Evolutionary conservation across 768 basidiomycete genomes (phyloP).

Genomic region (Amanita pallidorosea): DNA sequence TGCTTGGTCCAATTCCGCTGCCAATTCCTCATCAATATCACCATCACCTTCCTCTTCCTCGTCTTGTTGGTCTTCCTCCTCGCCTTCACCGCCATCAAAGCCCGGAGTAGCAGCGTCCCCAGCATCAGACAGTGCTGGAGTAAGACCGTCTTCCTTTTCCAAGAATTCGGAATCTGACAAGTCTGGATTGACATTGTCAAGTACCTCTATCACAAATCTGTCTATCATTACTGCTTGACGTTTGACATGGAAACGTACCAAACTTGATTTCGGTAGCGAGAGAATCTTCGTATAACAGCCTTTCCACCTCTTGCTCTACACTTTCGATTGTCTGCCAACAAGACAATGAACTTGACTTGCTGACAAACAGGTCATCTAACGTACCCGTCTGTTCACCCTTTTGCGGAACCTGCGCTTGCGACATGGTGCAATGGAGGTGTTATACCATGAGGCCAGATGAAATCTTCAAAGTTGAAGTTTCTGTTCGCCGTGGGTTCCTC

Average conservation of each 20-base stretch:
- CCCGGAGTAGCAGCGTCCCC: slow-evolving; percentile 57
- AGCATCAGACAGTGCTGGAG: slow-evolving; percentile 58
- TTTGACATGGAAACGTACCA: slow-evolving; percentile 29
- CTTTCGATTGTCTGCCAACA: slow-evolving; percentile 75
- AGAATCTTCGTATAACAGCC: slow-evolving; percentile 72
- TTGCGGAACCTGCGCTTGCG: slow-evolving; percentile 91
- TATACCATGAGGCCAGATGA: slow-evolving; percentile 94
- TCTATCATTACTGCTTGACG: neutral
- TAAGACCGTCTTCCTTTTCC: slow-evolving; percentile 56
- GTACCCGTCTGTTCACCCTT: slow-evolving; percentile 70
- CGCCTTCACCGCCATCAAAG: slow-evolving; percentile 41
- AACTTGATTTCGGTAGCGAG: slow-evolving; percentile 68
- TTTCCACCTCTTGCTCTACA: slow-evolving; percentile 88
- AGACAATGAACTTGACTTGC: neutral
- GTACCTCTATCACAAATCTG: slow-evolving; percentile 42
- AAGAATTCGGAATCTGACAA: slow-evolving; percentile 84
- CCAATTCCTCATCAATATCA: slow-evolving; percentile 82
- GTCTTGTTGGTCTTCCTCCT: slow-evolving; percentile 48
- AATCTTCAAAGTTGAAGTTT: slow-evolving; percentile 85
- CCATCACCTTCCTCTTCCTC: slow-evolving; percentile 58
- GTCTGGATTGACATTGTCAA: slow-evolving; percentile 88
- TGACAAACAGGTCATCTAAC: slow-evolving; percentile 13
- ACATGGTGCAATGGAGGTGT: slow-evolving; percentile 89
- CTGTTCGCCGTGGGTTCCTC: slow-evolving; percentile 59
- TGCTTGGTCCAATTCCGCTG: slow-evolving; percentile 81